phyloP scores from a whole-genome alignment of 139 green algal species.

The Coelastrella sp. region DNA sequence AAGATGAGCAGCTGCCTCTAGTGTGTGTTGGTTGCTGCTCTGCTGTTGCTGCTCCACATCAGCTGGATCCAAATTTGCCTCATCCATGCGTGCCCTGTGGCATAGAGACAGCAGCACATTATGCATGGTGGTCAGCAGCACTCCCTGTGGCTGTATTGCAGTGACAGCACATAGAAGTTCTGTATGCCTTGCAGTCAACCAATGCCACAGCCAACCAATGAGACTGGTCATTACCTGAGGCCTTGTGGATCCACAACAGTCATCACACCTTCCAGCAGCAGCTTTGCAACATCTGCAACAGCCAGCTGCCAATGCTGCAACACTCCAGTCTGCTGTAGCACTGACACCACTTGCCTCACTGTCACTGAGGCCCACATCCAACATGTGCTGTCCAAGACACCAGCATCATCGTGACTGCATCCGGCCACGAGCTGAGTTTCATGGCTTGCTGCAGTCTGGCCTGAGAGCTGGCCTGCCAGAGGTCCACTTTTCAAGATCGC shows the following conservation, averaged over 20 bases:
- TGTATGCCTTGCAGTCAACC: not conserved
- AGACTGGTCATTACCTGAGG: conserved; percentile 10
- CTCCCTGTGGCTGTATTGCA: not conserved
- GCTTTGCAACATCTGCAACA: not conserved
- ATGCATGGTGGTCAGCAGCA: not conserved
- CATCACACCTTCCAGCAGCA: conserved; percentile 37
- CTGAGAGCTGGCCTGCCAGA: not conserved
- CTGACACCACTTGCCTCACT: conserved; percentile 21
- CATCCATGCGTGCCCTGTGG: conserved; percentile 16
- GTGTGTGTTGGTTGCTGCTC: not conserved
- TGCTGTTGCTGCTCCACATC: not conserved
- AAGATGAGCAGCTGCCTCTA: not conserved
- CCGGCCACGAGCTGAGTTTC: not conserved
- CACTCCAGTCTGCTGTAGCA: not conserved
- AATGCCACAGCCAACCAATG: not conserved
- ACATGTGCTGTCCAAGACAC: not conserved
- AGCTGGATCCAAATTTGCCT: not conserved
- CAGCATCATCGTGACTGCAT: not conserved
- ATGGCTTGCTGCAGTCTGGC: not conserved
- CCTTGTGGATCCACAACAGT: conserved; percentile 29
- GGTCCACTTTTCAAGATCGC: not conserved
- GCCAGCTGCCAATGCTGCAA: conserved; percentile 22
- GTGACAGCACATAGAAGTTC: not conserved
- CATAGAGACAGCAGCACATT: not conserved
- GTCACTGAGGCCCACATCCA: conserved; percentile 26